These are phyloP conservation scores for Cryphonectria carpinicola DNA, from an alignment of 2,329 filamentous ascomycete genomes.

Conservation along the genomic window DNA sequence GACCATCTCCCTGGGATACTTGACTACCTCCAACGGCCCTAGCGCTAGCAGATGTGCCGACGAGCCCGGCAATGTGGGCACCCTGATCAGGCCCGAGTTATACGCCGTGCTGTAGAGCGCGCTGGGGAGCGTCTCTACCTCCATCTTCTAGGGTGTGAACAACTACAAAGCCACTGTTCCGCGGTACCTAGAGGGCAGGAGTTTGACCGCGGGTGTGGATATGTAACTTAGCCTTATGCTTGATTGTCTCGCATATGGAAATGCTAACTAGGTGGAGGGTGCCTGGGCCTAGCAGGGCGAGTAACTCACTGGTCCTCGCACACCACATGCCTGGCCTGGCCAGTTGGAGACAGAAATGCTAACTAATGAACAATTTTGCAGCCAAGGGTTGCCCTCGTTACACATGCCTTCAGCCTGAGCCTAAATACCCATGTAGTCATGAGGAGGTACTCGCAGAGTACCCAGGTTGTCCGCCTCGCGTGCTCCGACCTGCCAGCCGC, in stretches of 20 bases:
- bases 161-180: background rate
- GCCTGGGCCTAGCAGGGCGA: too few species aligned
- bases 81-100: background rate
- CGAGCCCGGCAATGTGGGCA: background rate
- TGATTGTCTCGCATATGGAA: background rate
- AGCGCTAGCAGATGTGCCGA: background rate
- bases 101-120: background rate
- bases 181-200: background rate
- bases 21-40: background rate
- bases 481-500: constrained; percentile 29
- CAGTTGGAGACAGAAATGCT: background rate
- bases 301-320: too few species aligned
- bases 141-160: background rate
- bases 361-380: background rate
- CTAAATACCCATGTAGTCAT: constrained; percentile 46
- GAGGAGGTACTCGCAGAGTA: constrained; percentile 42
- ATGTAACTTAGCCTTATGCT: background rate
- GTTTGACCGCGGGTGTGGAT: background rate
- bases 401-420: constrained; percentile 39
- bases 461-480: constrained; percentile 37
- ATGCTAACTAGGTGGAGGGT: too few species aligned
- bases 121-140: background rate
- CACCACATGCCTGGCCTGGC: background rate
- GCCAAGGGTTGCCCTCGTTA: background rate
- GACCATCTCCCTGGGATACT: too few species aligned